Conservation (phyloP, 116 monocot species). For the Thalassia testudinum region DNA sequence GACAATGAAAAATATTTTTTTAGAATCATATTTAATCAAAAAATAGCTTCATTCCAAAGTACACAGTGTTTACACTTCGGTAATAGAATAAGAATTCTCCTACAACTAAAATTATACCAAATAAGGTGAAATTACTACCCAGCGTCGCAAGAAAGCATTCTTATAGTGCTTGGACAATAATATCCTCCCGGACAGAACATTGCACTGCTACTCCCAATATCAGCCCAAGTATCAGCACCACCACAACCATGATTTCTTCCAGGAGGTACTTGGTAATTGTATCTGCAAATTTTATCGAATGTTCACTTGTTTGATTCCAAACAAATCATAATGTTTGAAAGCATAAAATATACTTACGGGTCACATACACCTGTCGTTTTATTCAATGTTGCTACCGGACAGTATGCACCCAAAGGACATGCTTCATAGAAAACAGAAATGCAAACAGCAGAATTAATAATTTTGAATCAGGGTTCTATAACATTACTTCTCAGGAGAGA, state of each 20-base stretch:
- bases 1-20: too few relatives aligned
- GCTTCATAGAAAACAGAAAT: constrained; percentile 23
- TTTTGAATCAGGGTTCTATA: too few relatives aligned
- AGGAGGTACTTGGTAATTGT: constrained; percentile 60
- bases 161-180: constrained; percentile 79
- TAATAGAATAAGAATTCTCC: too few relatives aligned
- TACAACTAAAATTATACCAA: neutral
- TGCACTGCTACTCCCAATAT: constrained; percentile 34
- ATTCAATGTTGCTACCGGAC: constrained; percentile 48
- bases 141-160: constrained; percentile 65
- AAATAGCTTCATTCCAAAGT: too few relatives aligned
- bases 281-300: constrained; percentile 20
- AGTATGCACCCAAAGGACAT: constrained; percentile 76
- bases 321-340: neutral
- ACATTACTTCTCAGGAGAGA: too few relatives aligned
- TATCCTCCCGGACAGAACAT: constrained; percentile 77
- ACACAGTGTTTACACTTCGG: too few relatives aligned
- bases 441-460: neutral
- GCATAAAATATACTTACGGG: constrained; percentile 51
- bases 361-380: constrained; percentile 46
- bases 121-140: constrained; percentile 48
- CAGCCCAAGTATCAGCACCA: constrained; percentile 68
- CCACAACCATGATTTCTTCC: constrained; percentile 68
- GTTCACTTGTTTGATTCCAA: neutral
- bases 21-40: too few relatives aligned